Conservation (phyloP, 2,329 filamentous ascomycete genomes). For the Paramyrothecium sp. region DNA sequence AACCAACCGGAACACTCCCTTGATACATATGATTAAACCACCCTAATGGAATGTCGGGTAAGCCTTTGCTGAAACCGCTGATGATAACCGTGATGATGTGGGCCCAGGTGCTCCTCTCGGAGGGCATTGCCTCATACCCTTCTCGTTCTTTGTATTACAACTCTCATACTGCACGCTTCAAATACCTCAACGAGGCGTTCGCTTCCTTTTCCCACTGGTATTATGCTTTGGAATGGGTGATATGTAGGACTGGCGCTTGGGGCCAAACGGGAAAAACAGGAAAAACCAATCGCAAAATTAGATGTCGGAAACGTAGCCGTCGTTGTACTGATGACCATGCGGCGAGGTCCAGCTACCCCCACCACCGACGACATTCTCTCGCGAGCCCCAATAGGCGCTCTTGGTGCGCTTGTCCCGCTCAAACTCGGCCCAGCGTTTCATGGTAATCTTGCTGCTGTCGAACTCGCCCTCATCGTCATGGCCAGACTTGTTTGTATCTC, state of each 20-base stretch:
- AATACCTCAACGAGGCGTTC: background rate
- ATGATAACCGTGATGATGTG: background rate
- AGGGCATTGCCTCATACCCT: background rate
- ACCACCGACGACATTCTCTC: conserved; percentile 47
- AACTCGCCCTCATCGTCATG: conserved; percentile 93
- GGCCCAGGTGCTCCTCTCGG: background rate
- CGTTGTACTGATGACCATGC: conserved; percentile 45
- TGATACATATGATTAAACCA: background rate
- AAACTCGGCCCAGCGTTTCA: conserved; percentile 98
- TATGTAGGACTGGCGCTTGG: background rate
- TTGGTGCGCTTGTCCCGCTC: conserved; percentile 63
- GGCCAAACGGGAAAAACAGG: background rate
- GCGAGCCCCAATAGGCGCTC: conserved; percentile 49
- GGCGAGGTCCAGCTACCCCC: conserved; percentile 42
- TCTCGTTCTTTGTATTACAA: background rate
- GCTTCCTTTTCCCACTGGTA: no score
- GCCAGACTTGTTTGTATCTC: conserved; percentile 83
- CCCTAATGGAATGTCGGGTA: background rate
- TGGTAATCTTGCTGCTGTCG: conserved; percentile 97
- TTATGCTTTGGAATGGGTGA: no score
- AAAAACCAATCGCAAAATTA: conserved; percentile 22
- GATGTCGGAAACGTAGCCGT: conserved; percentile 56
- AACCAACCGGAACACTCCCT: background rate
- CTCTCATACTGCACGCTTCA: background rate
- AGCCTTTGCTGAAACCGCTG: background rate